Conservation (phyloP, 495 filamentous ascomycete genomes). For the Cairneyella variabilis region DNA sequence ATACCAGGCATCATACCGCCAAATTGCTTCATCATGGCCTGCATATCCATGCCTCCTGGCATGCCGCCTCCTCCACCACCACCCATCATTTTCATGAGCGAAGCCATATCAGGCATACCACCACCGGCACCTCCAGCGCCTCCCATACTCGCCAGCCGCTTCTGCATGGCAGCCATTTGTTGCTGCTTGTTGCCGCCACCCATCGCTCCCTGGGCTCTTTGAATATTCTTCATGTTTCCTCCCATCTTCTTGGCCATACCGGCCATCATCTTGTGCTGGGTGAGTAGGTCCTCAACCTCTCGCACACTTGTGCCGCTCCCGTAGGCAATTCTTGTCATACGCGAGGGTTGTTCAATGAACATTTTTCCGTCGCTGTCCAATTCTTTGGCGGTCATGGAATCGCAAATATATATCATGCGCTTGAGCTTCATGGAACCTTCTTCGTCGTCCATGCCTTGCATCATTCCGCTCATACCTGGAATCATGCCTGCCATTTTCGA, state of each 20-base stretch:
- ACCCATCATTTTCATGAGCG: conserved; percentile 84
- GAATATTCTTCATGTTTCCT: conserved; percentile 94
- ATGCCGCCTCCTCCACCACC: conserved; percentile 46
- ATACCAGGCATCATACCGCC: conserved; percentile 51
- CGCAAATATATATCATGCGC: conserved; percentile 98
- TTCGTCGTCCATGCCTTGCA: conserved; percentile 93
- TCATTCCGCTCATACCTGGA: conserved; percentile 86
- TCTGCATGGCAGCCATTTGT: conserved; percentile 97
- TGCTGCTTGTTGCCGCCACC: conserved; percentile 81
- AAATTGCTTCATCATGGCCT: conserved; percentile 84
- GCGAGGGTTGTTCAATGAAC: conserved; percentile 86
- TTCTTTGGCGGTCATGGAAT: conserved; percentile 94
- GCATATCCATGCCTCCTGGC: conserved; percentile 71
- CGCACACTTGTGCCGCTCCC: conserved; percentile 88
- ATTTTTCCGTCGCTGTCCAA: conserved; percentile 92
- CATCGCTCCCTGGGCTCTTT: conserved; percentile 86
- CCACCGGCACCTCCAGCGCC: conserved; percentile 52
- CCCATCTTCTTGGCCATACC: conserved; percentile 99
- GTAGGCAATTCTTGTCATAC: conserved; percentile 88
- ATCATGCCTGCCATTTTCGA: conserved; percentile 99
- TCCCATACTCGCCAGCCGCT: conserved; percentile 88
- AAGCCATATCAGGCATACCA: conserved; percentile 74
- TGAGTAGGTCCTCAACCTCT: conserved; percentile 96
- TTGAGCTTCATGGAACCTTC: conserved; percentile 89
- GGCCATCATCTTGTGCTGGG: conserved; percentile 97